Evolutionary conservation across 202 grass and related monocot species (phyloP).

Genomic region (Schoenoplectus tabernaemontani): DNA sequence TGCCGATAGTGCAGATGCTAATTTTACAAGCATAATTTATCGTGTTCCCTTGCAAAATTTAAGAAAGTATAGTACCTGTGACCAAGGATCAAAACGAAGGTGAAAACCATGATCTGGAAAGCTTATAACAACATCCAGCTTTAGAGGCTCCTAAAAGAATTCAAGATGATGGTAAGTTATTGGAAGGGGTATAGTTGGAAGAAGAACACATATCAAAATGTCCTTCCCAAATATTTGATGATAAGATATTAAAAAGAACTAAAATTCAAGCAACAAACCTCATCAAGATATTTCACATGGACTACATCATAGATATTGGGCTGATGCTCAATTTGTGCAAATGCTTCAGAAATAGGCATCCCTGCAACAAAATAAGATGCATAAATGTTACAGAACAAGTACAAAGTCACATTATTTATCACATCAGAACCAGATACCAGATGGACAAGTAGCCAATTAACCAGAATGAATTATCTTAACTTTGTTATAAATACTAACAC

Average conservation of each 20-base stretch:
- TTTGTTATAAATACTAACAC: neutral
- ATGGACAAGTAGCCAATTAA: neutral
- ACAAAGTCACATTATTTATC: neutral
- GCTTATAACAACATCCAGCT: slow-evolving; percentile 79
- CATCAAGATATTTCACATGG: slow-evolving; percentile 84
- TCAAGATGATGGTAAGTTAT: neutral
- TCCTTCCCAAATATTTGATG: neutral
- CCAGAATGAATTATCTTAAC: neutral
- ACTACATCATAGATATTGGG: slow-evolving; percentile 88
- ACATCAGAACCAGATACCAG: neutral
- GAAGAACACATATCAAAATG: neutral
- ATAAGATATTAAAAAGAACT: neutral
- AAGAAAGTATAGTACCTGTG: slow-evolving; percentile 48
- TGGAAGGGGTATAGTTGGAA: neutral
- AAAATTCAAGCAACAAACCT: slow-evolving; percentile 49
- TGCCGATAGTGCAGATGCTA: neutral
- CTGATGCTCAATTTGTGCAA: slow-evolving; percentile 73
- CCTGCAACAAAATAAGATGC: slow-evolving; percentile 34
- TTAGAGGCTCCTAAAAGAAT: slow-evolving; percentile 70
- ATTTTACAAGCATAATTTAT: neutral
- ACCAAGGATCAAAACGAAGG: slow-evolving; percentile 91
- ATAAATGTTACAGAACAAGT: slow-evolving; percentile 3
- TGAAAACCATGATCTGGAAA: slow-evolving; percentile 98
- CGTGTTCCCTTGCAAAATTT: neutral
- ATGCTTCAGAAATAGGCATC: slow-evolving; percentile 88